A percentile compares a stretch with the other conserved stretches of the same genome.
Conservation (phyloP, 2,329 filamentous ascomycete species). For the Chaetothyriales sp. region DNA sequence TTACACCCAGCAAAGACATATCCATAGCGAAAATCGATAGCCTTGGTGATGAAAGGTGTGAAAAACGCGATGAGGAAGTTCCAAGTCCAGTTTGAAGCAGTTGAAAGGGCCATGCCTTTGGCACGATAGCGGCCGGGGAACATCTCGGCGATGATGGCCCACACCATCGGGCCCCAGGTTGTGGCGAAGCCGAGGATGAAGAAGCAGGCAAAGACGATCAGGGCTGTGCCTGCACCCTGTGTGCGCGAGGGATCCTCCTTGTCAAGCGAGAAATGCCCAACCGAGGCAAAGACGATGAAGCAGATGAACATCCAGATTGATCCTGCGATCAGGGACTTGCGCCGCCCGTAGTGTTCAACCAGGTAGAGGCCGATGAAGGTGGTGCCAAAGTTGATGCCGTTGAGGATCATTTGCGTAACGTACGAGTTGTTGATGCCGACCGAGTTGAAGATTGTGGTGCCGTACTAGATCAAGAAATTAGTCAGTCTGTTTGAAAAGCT, state of each 20-base stretch:
- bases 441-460: slow-evolving; percentile 44
- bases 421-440: slow-evolving; percentile 22
- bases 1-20: slow-evolving; percentile 66
- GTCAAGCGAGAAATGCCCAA: slow-evolving; percentile 28
- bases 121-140: slow-evolving; percentile 28
- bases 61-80: slow-evolving; percentile 66
- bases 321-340: slow-evolving; percentile 50
- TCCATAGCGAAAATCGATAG: slow-evolving; percentile 61
- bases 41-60: slow-evolving; percentile 59
- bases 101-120: slow-evolving; percentile 24
- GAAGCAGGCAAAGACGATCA: slow-evolving; percentile 59
- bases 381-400: slow-evolving; percentile 48
- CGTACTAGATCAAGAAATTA: slow-evolving; percentile 34
- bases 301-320: slow-evolving; percentile 53
- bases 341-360: slow-evolving; percentile 53
- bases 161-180: slow-evolving; percentile 51
- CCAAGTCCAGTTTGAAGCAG: slow-evolving; percentile 60
- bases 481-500: neutral
- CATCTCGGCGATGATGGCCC: slow-evolving; percentile 31
- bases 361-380: slow-evolving; percentile 49
- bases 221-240: slow-evolving; percentile 48
- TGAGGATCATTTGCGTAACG: slow-evolving; percentile 52
- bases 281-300: slow-evolving; percentile 48
- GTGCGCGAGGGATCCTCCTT: slow-evolving; percentile 27
- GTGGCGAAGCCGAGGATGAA: slow-evolving; percentile 59